phyloP scores from a whole-genome alignment of 2,329 filamentous ascomycete genomes.

The Cyanodermella asteris region DNA sequence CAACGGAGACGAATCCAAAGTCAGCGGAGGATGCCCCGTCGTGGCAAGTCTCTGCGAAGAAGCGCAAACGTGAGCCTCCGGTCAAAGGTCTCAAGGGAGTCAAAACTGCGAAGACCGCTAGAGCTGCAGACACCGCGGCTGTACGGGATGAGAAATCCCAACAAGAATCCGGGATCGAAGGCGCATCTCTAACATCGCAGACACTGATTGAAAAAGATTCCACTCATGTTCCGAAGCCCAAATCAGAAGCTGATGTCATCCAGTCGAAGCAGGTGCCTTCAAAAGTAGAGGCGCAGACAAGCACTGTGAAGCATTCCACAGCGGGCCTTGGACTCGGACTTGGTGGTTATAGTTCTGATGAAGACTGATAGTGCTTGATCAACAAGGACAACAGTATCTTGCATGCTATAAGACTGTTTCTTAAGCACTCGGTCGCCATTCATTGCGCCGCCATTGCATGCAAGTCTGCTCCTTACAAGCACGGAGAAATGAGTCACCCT shows the following conservation, averaged over 20 bases:
- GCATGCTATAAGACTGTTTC: neutral
- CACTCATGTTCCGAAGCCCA: too few relatives aligned
- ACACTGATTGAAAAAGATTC: neutral
- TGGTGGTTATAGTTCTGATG: slow-evolving; percentile 8
- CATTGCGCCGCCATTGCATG: neutral
- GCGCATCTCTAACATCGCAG: neutral
- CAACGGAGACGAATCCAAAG: slow-evolving; percentile 9
- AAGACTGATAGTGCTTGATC: slow-evolving; percentile 4
- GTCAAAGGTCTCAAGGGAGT: slow-evolving; percentile 17
- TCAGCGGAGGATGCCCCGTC: slow-evolving; percentile 15
- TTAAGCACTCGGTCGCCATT: neutral
- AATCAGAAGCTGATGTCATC: too few relatives aligned
- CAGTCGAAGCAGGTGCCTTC: neutral
- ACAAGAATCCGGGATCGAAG: too few relatives aligned
- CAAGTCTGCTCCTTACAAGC: neutral
- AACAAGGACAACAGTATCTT: neutral
- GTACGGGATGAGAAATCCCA: neutral
- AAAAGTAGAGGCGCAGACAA: neutral
- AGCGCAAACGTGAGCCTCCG: slow-evolving; percentile 29
- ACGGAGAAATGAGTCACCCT: neutral
- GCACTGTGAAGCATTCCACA: neutral
- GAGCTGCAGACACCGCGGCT: slow-evolving; percentile 7
- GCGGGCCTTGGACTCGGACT: slow-evolving; percentile 4
- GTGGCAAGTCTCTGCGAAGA: slow-evolving; percentile 28
- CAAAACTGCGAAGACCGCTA: slow-evolving; percentile 21